phyloP scores from a whole-genome alignment of 352 stramenopile species.

The Phytophthora syringae region DNA sequence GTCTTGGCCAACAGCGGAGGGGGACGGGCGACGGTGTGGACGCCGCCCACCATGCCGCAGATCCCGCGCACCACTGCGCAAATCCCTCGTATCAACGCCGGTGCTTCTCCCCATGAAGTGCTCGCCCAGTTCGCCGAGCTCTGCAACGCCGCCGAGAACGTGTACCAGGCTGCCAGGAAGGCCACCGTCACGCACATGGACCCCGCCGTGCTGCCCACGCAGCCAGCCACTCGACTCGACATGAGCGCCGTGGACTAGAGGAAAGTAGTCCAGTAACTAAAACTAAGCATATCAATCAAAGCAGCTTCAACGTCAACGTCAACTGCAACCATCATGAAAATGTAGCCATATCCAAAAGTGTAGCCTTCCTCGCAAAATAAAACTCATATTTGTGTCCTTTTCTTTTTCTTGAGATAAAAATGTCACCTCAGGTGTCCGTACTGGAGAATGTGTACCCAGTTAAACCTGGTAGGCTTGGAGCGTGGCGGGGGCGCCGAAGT shows the following conservation, averaged over 20 bases:
- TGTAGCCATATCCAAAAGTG: no score
- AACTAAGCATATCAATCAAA: not conserved
- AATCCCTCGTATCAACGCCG: constrained; percentile 38
- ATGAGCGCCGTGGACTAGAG: constrained; percentile 43
- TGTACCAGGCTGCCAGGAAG: constrained; percentile 38
- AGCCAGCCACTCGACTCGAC: constrained; percentile 28
- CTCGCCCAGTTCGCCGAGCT: constrained; percentile 42
- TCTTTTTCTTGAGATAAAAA: not conserved
- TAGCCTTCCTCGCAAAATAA: no score
- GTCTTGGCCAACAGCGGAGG: constrained; percentile 22
- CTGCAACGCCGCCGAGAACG: constrained; percentile 42
- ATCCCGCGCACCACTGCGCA: constrained; percentile 29
- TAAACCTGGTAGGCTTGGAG: constrained; percentile 51
- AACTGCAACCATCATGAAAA: no score
- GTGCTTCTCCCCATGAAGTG: constrained; percentile 38
- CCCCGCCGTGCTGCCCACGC: constrained; percentile 12
- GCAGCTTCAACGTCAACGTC: not conserved
- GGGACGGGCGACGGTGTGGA: constrained; percentile 24
- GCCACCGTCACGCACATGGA: constrained; percentile 34
- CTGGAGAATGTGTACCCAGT: not conserved
- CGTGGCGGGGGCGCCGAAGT: constrained; percentile 38
- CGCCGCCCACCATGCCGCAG: constrained; percentile 20
- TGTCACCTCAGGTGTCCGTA: not conserved
- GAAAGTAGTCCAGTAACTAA: not conserved
- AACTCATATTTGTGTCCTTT: not conserved